Evolutionary conservation across 805 yeast genomes (phyloP).

Genomic region (Wickerhamomyces xylosicus): DNA sequence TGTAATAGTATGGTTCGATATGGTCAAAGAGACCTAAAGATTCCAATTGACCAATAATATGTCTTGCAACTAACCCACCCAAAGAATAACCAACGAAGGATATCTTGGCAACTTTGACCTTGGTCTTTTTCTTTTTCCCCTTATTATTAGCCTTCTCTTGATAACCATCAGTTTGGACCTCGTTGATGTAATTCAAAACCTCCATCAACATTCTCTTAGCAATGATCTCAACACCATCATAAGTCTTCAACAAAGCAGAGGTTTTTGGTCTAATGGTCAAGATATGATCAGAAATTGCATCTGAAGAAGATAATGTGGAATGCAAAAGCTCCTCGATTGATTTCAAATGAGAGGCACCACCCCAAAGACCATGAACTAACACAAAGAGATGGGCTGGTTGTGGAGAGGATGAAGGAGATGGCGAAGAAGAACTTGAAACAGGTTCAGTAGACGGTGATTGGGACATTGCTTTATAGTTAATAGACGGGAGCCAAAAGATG

Average conservation of each 20-base stretch:
- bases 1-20: conserved; percentile 51
- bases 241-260: conserved; percentile 65
- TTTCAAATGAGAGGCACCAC: conserved; percentile 49
- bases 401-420: not conserved
- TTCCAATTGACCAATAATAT: conserved; percentile 63
- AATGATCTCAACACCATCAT: conserved; percentile 73
- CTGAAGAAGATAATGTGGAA: conserved; percentile 25
- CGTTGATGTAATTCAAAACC: conserved; percentile 35
- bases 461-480: no score
- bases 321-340: conserved; percentile 34
- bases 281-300: conserved; percentile 23
- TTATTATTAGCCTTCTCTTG: conserved; percentile 6
- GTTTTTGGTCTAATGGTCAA: conserved; percentile 42
- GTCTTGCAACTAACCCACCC: conserved; percentile 80
- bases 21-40: conserved; percentile 43
- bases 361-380: conserved; percentile 73
- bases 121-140: not conserved
- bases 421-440: no score
- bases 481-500: no score
- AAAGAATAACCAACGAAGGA: conserved; percentile 82
- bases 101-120: conserved; percentile 32
- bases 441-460: no score
- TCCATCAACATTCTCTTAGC: conserved; percentile 67
- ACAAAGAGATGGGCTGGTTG: conserved; percentile 48
- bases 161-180: conserved; percentile 10